These are phyloP conservation scores for Ophiostoma montium DNA, from an alignment of 2,329 filamentous ascomycete species.

Conservation along the genomic window DNA sequence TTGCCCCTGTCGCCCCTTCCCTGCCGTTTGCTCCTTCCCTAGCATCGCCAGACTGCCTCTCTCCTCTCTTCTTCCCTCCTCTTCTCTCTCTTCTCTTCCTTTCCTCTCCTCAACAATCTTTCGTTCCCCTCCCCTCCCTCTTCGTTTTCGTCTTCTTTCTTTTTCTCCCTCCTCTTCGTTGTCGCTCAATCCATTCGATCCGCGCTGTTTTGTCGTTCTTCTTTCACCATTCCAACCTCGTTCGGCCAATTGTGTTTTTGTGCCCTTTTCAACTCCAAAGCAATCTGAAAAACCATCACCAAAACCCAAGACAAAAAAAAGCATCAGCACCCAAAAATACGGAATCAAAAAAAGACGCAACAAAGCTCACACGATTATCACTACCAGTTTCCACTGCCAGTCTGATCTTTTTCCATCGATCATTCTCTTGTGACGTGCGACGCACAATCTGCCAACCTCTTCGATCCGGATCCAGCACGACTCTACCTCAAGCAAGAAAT, in stretches of 20 bases:
- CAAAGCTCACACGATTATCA: too few relatives aligned
- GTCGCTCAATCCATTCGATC: constrained; percentile 1
- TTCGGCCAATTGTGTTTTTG: neutral
- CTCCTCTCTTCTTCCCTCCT: neutral
- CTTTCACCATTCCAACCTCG: neutral
- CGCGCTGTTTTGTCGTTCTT: neutral
- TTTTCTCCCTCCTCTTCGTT: neutral
- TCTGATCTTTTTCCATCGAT: neutral
- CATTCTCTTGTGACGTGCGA: neutral
- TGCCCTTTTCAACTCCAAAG: neutral
- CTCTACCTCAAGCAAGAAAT: neutral
- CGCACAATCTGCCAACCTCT: neutral
- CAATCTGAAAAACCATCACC: neutral
- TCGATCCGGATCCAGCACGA: neutral
- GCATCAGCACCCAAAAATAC: neutral
- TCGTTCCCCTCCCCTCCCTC: constrained; percentile 1
- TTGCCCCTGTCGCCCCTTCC: neutral
- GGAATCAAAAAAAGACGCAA: neutral
- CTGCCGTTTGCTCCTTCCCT: neutral
- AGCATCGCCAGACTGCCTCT: neutral
- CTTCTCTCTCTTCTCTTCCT: too few relatives aligned
- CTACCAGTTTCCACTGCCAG: neutral
- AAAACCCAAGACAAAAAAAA: neutral
- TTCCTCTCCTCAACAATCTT: neutral
- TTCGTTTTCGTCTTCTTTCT: constrained; percentile 1